These are phyloP conservation scores for Boletellus ananas DNA, from an alignment of 768 basidiomycete species.

Conservation along the genomic window DNA sequence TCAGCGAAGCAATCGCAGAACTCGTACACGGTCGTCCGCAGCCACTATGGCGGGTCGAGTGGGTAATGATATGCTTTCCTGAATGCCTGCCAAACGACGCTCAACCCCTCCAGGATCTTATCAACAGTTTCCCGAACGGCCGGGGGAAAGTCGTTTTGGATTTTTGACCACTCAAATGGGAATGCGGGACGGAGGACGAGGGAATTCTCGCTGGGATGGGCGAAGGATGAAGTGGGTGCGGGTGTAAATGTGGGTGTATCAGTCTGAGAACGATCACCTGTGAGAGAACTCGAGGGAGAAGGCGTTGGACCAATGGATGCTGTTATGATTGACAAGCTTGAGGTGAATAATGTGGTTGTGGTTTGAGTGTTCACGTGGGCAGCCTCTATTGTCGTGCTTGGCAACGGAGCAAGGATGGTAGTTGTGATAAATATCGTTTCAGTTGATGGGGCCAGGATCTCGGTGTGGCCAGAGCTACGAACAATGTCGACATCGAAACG, in stretches of 20 bases:
- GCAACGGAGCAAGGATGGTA: slow-evolving; percentile 18
- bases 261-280: slow-evolving; percentile 10
- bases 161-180: slow-evolving; percentile 29
- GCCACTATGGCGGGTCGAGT: slow-evolving; percentile 30
- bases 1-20: slow-evolving; percentile 1
- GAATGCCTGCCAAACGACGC: slow-evolving; percentile 28
- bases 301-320: slow-evolving; percentile 1
- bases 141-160: slow-evolving; percentile 26
- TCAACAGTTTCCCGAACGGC: slow-evolving; percentile 22
- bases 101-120: slow-evolving; percentile 25
- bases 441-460: slow-evolving; percentile 2
- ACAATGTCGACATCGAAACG: slow-evolving; percentile 7
- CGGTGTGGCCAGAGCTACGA: slow-evolving; percentile 6
- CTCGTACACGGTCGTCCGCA: slow-evolving; percentile 2
- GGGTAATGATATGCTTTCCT: slow-evolving; percentile 34
- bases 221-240: slow-evolving; percentile 12
- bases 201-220: slow-evolving; percentile 14
- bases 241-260: slow-evolving; percentile 9
- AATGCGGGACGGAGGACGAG: slow-evolving; percentile 16
- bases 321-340: slow-evolving; percentile 7
- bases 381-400: background rate
- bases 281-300: slow-evolving; percentile 3
- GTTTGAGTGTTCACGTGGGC: slow-evolving; percentile 2
- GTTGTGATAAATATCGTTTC: slow-evolving; percentile 32
- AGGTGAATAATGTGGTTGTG: slow-evolving; percentile 2